Evolutionary conservation across 2,329 filamentous ascomycete species (phyloP).

Genomic region (Verticillium nubilum): DNA sequence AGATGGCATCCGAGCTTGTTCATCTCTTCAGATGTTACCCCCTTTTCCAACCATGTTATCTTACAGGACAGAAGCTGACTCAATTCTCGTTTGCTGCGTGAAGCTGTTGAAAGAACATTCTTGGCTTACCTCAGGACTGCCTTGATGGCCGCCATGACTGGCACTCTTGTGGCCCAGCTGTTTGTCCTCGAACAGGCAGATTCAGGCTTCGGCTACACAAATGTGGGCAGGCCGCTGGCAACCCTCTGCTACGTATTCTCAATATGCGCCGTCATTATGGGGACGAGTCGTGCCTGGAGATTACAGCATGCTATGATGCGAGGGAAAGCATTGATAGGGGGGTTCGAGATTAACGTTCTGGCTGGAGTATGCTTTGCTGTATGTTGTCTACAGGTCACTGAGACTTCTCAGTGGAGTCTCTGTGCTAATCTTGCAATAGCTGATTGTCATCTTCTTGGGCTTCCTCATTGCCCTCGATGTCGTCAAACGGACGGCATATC

Average conservation of each 20-base stretch:
- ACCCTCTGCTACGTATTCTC: slow-evolving; percentile 33
- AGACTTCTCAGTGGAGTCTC: not conserved
- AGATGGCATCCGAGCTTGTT: not conserved
- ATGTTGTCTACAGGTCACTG: not conserved
- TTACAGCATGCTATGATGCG: slow-evolving; percentile 22
- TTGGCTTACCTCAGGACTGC: slow-evolving; percentile 69
- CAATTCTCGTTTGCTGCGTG: slow-evolving; percentile 1
- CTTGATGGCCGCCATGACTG: slow-evolving; percentile 60
- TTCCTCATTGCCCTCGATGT: slow-evolving; percentile 11
- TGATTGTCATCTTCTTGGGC: slow-evolving; percentile 6
- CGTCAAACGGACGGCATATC: slow-evolving; percentile 3
- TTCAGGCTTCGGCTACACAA: slow-evolving; percentile 48
- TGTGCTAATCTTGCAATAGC: not conserved
- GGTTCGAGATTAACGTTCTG: slow-evolving; percentile 19
- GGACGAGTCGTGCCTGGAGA: slow-evolving; percentile 23
- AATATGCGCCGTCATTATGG: slow-evolving; percentile 26
- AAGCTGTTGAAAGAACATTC: slow-evolving; percentile 71
- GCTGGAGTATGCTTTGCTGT: slow-evolving; percentile 8
- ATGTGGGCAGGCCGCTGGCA: slow-evolving; percentile 55
- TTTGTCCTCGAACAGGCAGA: slow-evolving; percentile 46
- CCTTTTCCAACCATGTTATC: not conserved
- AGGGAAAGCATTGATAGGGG: slow-evolving; percentile 24
- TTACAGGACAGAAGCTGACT: not conserved
- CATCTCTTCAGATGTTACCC: not conserved
- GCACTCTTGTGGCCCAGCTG: slow-evolving; percentile 61